Evolutionary conservation across 176 grass and related monocot species (phyloP), one percentile per base, ranked within the genome.

Genomic region (Rhynchospora pubera): DNA sequence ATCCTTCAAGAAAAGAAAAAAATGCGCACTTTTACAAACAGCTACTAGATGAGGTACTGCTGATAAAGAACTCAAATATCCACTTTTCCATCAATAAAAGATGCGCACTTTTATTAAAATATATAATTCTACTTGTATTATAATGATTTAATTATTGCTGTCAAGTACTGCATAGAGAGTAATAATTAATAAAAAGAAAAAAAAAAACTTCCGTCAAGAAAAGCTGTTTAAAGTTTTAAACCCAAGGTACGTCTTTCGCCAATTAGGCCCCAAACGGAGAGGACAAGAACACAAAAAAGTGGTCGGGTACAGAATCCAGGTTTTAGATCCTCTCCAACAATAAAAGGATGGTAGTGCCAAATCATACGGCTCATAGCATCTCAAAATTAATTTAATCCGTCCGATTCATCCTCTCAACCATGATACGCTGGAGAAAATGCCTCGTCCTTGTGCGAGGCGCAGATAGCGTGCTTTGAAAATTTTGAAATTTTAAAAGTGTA

Each of bases 401-500:
- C 64, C 0, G 26, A 15, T 5, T 18, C 28, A 66, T 39, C 16
- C 64, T 16, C 28, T 1, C 5, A 16, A 16, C 12, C 6, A 6
- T 67, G 18, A 16, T 8, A 15, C 64, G 32, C 30, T 39, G 64
- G 30, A 67, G 30, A 43, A 4, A 13, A 60, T 1, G 0, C 8
- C 4, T 60, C 16, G 0, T 1, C 2, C 64, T 67, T 67, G 14
- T 16, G 64, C 15, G 44, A 28, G 26, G 26, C 0, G 26, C 26
- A 15, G 64, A 66, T 28, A 30, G 23, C 6, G 6, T 73, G 45
- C 19, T 73, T 73, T 6, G 46, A 50, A 51, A 65, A 74, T 16
- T 74, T 74, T 74, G 70, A 74, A 74, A 74, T 74, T 74, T 74
- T 46, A 74, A 74, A 43, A 67, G 0, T 7, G 1, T 65, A 32